These are phyloP conservation scores for Tolypocladium nubicola DNA, from an alignment of 2,329 filamentous ascomycete genomes.

Conservation along the genomic window DNA sequence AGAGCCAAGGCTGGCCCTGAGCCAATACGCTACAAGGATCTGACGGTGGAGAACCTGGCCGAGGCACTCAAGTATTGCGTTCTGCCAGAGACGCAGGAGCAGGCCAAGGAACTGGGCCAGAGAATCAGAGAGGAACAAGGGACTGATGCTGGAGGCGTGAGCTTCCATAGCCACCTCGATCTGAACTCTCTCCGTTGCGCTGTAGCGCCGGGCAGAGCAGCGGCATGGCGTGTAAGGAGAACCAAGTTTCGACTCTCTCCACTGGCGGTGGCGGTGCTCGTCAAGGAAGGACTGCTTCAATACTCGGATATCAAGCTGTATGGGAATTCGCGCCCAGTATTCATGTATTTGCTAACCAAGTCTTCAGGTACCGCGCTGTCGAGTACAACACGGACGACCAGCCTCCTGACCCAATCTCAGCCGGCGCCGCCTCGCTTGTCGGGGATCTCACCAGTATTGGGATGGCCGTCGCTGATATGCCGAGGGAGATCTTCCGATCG, in stretches of 20 bases:
- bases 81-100: slow-evolving; percentile 45
- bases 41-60: slow-evolving; percentile 57
- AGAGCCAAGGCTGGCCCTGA: slow-evolving; percentile 61
- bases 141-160: slow-evolving; percentile 50
- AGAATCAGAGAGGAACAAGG: slow-evolving; percentile 59
- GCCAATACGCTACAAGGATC: slow-evolving; percentile 57
- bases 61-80: slow-evolving; percentile 52
- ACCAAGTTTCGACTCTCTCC: slow-evolving; percentile 59
- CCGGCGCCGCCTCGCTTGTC: slow-evolving; percentile 66
- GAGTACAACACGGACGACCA: slow-evolving; percentile 74
- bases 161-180: slow-evolving; percentile 62
- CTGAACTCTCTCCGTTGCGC: slow-evolving; percentile 58
- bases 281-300: slow-evolving; percentile 51
- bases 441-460: slow-evolving; percentile 73
- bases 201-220: slow-evolving; percentile 55
- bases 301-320: slow-evolving; percentile 66
- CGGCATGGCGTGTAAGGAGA: slow-evolving; percentile 64
- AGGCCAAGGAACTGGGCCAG: slow-evolving; percentile 46
- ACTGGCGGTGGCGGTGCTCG: slow-evolving; percentile 60
- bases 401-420: slow-evolving; percentile 69
- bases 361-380: slow-evolving; percentile 31
- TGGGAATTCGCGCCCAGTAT: slow-evolving; percentile 14
- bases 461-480: slow-evolving; percentile 71
- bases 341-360: slow-evolving; percentile 4
- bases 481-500: slow-evolving; percentile 42